A percentile compares a stretch with the other conserved stretches of the same genome.
Evolutionary conservation across 495 filamentous ascomycete species (phyloP).

Genomic region (Aspergillus heteromorphus): DNA sequence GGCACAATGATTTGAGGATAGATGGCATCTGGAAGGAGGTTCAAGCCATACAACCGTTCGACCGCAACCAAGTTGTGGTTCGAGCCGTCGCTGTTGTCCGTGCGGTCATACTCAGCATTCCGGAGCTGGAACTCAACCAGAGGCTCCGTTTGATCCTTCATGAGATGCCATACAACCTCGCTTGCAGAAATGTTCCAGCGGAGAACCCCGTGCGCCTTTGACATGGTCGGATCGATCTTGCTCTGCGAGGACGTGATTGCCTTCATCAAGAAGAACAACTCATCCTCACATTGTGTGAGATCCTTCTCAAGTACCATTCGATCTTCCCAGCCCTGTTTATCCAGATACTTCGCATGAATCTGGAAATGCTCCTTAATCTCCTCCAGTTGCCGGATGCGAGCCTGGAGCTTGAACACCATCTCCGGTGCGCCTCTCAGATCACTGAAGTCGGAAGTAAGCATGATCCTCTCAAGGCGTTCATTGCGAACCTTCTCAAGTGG

Average conservation of each 20-base stretch:
- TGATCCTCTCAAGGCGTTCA: slow-evolving; percentile 94
- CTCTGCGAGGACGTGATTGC: slow-evolving; percentile 94
- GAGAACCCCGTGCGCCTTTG: slow-evolving; percentile 69
- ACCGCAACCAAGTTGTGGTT: slow-evolving; percentile 90
- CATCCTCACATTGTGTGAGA: slow-evolving; percentile 84
- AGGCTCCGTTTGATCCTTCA: slow-evolving; percentile 76
- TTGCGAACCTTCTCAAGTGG: slow-evolving; percentile 91
- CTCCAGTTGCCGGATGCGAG: slow-evolving; percentile 86
- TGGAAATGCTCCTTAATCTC: slow-evolving; percentile 97
- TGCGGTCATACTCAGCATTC: slow-evolving; percentile 85
- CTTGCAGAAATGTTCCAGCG: slow-evolving; percentile 85
- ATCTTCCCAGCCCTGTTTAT: slow-evolving; percentile 88
- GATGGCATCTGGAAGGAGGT: slow-evolving; percentile 80
- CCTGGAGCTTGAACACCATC: slow-evolving; percentile 86
- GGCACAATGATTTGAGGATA: slow-evolving; percentile 95
- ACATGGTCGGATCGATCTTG: slow-evolving; percentile 61
- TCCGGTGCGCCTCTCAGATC: slow-evolving; percentile 90
- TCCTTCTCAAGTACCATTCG: slow-evolving; percentile 81
- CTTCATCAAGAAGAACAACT: slow-evolving; percentile 99
- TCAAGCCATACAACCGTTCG: slow-evolving; percentile 75
- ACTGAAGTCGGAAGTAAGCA: slow-evolving; percentile 99
- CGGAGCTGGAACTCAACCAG: slow-evolving; percentile 91
- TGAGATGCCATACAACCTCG: slow-evolving; percentile 95
- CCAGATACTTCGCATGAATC: slow-evolving; percentile 80
- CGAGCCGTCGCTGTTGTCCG: slow-evolving; percentile 93